These are phyloP conservation scores for Solanum infundibuliforme DNA, from an alignment of 257 asterid species.

Conservation along the genomic window DNA sequence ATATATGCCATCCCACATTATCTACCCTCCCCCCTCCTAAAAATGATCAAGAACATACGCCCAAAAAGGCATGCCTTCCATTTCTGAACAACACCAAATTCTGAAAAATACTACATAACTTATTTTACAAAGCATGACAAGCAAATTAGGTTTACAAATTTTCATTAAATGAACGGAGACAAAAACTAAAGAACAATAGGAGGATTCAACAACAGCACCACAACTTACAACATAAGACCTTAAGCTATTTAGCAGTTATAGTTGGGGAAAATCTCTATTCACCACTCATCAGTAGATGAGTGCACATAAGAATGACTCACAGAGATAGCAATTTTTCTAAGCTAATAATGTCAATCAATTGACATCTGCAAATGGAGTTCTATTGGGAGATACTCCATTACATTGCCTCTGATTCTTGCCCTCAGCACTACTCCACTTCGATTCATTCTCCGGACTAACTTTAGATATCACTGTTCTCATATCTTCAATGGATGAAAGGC, in stretches of 20 bases:
- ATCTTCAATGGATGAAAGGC: constrained; percentile 52
- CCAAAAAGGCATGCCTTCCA: background rate
- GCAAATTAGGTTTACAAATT: background rate
- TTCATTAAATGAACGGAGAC: background rate
- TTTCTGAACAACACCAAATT: background rate
- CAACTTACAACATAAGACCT: background rate
- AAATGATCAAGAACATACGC: background rate
- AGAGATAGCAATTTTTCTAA: background rate
- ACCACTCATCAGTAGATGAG: constrained; percentile 3
- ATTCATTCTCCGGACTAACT: constrained; percentile 14
- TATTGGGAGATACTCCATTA: constrained; percentile 15
- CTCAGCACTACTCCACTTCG: constrained; percentile 18
- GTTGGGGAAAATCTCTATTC: background rate
- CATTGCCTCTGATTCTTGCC: constrained; percentile 20
- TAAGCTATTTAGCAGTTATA: background rate
- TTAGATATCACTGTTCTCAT: constrained; percentile 34
- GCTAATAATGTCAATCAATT: constrained; percentile 12
- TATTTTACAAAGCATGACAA: background rate
- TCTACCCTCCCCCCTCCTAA: background rate
- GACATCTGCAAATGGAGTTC: constrained; percentile 62
- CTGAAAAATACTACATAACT: background rate
- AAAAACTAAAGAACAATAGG: background rate
- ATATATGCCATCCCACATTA: background rate
- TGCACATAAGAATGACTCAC: background rate
- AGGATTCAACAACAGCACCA: background rate